Percentiles rank a stretch among this genome's conserved stretches.
phyloP scores from a whole-genome alignment of 2,329 filamentous ascomycete genomes.

The Purpureocillium lavendulum region DNA sequence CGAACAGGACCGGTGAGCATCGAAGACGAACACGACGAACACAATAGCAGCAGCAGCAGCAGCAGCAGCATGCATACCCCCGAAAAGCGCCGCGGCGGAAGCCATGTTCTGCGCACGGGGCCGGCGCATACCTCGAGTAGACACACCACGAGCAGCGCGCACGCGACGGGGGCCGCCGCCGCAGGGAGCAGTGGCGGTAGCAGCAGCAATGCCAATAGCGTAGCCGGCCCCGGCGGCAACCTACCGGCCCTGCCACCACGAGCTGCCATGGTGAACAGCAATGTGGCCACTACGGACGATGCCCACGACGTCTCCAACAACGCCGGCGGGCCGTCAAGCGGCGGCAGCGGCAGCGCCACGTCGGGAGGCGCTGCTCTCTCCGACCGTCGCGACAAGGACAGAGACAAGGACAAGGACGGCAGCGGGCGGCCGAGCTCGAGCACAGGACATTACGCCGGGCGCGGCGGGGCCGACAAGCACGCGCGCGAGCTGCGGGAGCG shows the following conservation, averaged over 20 bases:
- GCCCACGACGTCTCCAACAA: constrained; percentile 12
- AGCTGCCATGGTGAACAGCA: constrained; percentile 17
- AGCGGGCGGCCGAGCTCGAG: constrained; percentile 5
- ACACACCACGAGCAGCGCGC: constrained; percentile 11
- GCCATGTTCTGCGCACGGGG: constrained; percentile 14
- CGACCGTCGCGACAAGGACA: constrained; percentile 23
- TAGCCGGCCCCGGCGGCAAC: constrained; percentile 16
- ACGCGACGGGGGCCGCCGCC: too few relatives aligned
- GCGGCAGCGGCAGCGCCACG: constrained; percentile 9
- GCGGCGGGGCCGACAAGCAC: constrained; percentile 11
- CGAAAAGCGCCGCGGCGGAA: constrained; percentile 34
- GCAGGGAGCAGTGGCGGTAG: too few relatives aligned
- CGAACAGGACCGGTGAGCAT: too few relatives aligned
- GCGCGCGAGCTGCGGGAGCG: constrained; percentile 28
- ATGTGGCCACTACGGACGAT: constrained; percentile 14
- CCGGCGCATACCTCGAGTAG: constrained; percentile 4
- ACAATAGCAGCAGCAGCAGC: too few relatives aligned
- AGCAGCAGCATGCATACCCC: constrained; percentile 30
- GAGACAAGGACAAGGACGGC: constrained; percentile 18
- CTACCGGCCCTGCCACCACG: constrained; percentile 20
- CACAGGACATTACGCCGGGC: constrained; percentile 3
- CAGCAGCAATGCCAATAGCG: constrained; percentile 17
- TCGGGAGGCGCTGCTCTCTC: constrained; percentile 20
- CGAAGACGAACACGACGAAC: too few relatives aligned
- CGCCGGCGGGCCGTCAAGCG: constrained; percentile 11